Evolutionary conservation across 257 asterid genomes (phyloP).

Genomic region (Knoxia roxburghii): DNA sequence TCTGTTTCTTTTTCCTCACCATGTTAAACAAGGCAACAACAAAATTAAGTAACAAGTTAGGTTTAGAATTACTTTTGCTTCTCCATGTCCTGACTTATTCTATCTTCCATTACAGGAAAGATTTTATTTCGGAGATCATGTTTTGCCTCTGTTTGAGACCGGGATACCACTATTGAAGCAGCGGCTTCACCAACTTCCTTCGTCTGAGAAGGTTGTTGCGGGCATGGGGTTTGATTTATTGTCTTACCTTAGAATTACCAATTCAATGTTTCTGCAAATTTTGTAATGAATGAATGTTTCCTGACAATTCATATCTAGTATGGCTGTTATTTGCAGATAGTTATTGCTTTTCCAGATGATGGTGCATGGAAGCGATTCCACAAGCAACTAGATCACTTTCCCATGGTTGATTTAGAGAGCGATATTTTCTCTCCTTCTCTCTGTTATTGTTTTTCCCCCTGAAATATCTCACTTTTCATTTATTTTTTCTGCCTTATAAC

Average conservation of each 20-base stretch:
- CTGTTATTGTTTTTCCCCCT: not conserved
- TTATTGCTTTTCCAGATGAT: conserved; percentile 95
- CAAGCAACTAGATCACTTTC: conserved; percentile 70
- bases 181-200: conserved; percentile 70
- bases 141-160: conserved; percentile 87
- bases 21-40: too few relatives aligned
- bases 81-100: not conserved
- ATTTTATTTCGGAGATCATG: conserved; percentile 80
- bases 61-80: not conserved
- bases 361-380: conserved; percentile 99
- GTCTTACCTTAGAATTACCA: not conserved
- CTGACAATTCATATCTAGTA: not conserved
- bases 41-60: not conserved
- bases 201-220: conserved; percentile 54
- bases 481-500: conserved; percentile 9
- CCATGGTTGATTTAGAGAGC: conserved; percentile 45
- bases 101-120: conserved; percentile 66
- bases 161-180: conserved; percentile 87
- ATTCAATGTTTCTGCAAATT: not conserved
- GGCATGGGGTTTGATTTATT: conserved; percentile 9
- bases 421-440: too few relatives aligned
- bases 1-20: too few relatives aligned
- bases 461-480: not conserved
- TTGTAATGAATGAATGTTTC: not conserved
- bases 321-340: conserved; percentile 49